Evolutionary conservation across 2,329 filamentous ascomycete genomes (phyloP).

Genomic region (Phyllosticta citrichinensis): DNA sequence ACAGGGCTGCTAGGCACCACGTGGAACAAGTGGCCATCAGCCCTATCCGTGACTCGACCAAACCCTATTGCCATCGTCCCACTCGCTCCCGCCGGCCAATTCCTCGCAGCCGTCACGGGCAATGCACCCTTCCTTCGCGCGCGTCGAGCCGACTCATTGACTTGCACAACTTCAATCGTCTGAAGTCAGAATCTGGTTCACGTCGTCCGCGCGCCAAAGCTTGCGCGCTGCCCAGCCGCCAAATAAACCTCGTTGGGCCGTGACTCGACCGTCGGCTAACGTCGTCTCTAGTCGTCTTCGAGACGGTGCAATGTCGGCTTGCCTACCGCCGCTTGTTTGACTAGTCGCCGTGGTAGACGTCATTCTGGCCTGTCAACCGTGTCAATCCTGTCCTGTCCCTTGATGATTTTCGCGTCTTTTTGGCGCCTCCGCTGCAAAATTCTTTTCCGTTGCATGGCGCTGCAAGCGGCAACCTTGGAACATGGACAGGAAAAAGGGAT

Average conservation of each 20-base stretch:
- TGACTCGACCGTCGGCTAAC: neutral
- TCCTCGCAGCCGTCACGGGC: neutral
- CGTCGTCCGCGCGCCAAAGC: neutral
- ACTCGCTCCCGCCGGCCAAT: neutral
- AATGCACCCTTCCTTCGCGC: neutral
- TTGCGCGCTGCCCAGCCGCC: neutral
- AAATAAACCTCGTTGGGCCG: neutral
- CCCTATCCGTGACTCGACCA: neutral
- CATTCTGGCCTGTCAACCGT: neutral
- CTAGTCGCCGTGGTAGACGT: neutral
- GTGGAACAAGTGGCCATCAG: neutral
- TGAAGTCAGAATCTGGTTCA: constrained; percentile 5
- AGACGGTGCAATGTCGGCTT: neutral
- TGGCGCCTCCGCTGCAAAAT: neutral
- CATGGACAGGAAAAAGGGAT: neutral
- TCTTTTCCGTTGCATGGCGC: neutral
- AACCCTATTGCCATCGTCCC: neutral
- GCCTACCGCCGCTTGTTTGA: neutral
- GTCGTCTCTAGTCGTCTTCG: neutral
- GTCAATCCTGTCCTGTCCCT: neutral
- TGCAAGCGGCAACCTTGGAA: neutral
- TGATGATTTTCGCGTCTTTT: neutral
- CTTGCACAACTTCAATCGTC: constrained; percentile 4
- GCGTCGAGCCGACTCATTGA: neutral
- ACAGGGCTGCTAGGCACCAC: neutral